Percentiles rank a stretch among this genome's conserved stretches.
phyloP scores from a whole-genome alignment of 805 yeast genomes.

The Pichia ethanolica region DNA sequence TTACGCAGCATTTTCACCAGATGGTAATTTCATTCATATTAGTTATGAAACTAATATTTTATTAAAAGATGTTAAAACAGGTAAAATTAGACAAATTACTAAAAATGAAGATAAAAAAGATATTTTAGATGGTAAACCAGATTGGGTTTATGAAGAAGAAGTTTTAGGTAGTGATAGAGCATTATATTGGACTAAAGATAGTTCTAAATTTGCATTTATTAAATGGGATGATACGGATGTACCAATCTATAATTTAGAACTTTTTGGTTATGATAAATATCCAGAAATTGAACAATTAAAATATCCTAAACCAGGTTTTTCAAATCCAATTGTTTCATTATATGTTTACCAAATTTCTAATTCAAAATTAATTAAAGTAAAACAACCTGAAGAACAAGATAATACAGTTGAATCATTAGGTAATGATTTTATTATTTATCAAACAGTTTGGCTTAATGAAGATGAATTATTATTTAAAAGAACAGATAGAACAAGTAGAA shows the following conservation, averaged over 20 bases:
- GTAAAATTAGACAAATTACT: conserved; percentile 31
- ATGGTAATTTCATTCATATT: conserved; percentile 46
- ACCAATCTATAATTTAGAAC: conserved; percentile 42
- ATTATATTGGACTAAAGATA: conserved; percentile 70
- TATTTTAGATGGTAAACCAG: conserved; percentile 63
- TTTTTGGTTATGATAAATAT: conserved; percentile 39
- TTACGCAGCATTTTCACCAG: conserved; percentile 59
- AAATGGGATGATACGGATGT: conserved; percentile 56
- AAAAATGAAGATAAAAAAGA: conserved; percentile 40
- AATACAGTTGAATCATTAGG: conserved; percentile 18
- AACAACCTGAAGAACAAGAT: conserved; percentile 19
- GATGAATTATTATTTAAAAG: conserved; percentile 47
- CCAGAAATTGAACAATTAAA: conserved; percentile 41
- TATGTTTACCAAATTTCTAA: conserved; percentile 33
- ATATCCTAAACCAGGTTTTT: conserved; percentile 69
- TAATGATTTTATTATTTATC: conserved; percentile 50
- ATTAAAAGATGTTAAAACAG: conserved; percentile 32
- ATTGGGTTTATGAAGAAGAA: conserved; percentile 85
- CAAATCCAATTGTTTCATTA: conserved; percentile 49
- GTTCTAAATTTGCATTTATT: conserved; percentile 46
- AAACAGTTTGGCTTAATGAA: conserved; percentile 50
- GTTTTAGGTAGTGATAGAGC: conserved; percentile 51
- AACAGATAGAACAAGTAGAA: conserved; percentile 55
- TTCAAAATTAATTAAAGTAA: conserved; percentile 18
- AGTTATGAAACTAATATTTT: conserved; percentile 51